These are phyloP conservation scores for Wickerhamomyces alni DNA, from an alignment of 805 yeast species.

Conservation along the genomic window DNA sequence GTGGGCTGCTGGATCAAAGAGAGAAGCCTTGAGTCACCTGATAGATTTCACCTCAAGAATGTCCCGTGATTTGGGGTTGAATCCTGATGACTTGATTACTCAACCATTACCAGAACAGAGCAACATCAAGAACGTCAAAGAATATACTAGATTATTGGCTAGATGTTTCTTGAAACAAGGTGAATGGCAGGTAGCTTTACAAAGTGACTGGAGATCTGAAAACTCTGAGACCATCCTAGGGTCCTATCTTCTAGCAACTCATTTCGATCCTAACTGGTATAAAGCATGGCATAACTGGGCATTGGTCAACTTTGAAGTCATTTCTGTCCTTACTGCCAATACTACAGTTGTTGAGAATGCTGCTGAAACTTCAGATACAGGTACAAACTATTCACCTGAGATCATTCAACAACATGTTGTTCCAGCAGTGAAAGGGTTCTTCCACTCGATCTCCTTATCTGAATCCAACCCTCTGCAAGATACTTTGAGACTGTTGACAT, in stretches of 20 bases:
- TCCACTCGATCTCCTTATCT: slow-evolving; percentile 88
- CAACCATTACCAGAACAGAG: slow-evolving; percentile 71
- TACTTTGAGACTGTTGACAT: slow-evolving; percentile 78
- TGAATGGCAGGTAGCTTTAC: slow-evolving; percentile 90
- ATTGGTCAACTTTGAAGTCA: slow-evolving; percentile 91
- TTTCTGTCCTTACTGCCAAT: slow-evolving; percentile 48
- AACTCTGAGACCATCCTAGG: slow-evolving; percentile 82
- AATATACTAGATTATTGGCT: slow-evolving; percentile 79
- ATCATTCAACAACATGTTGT: slow-evolving; percentile 82
- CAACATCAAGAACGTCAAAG: slow-evolving; percentile 63
- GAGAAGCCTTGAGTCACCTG: slow-evolving; percentile 79
- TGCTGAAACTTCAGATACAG: slow-evolving; percentile 15
- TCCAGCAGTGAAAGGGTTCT: slow-evolving; percentile 94
- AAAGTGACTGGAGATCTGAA: slow-evolving; percentile 72
- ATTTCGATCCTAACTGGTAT: slow-evolving; percentile 89
- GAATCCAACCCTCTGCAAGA: slow-evolving; percentile 87
- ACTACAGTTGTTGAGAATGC: slow-evolving; percentile 27
- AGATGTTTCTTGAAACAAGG: slow-evolving; percentile 96
- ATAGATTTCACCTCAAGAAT: slow-evolving; percentile 87
- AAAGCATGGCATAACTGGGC: slow-evolving; percentile 99
- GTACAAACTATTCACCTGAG: slow-evolving; percentile 36
- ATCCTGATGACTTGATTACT: slow-evolving; percentile 80
- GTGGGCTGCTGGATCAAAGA: slow-evolving; percentile 92
- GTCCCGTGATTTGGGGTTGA: slow-evolving; percentile 82
- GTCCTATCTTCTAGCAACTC: slow-evolving; percentile 89